Conservation (phyloP, 2,329 filamentous ascomycete genomes). For the Nakataea oryzae region DNA sequence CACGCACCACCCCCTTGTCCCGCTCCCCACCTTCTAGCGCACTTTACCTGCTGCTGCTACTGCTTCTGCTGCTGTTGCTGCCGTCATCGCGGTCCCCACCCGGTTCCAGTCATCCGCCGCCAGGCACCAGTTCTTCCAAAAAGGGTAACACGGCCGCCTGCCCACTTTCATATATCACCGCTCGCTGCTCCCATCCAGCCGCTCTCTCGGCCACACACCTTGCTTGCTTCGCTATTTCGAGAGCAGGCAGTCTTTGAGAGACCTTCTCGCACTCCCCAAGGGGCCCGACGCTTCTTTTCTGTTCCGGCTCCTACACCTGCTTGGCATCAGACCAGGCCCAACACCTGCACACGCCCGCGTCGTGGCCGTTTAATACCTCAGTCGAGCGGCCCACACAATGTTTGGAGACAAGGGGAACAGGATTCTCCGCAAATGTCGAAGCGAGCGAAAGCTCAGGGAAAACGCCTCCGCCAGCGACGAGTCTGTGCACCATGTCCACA, state of each 20-base stretch:
- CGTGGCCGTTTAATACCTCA: not conserved
- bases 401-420: not conserved
- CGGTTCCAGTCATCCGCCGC: not conserved
- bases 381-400: not conserved
- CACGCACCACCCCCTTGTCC: not conserved
- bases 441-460: conserved; percentile 3
- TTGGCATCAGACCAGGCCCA: not conserved
- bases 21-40: not conserved
- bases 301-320: not conserved
- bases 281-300: not conserved
- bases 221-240: not conserved
- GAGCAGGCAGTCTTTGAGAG: not conserved
- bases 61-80: not conserved
- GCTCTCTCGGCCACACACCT: not conserved
- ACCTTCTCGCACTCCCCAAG: not conserved
- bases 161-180: not conserved
- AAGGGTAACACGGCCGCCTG: not conserved
- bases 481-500: not conserved
- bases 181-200: not conserved
- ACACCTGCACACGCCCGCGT: not conserved
- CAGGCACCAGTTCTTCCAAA: not conserved
- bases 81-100: not conserved
- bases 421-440: conserved; percentile 4
- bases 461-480: not conserved
- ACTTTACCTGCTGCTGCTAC: not conserved